Conservation (phyloP, 192 early-diverging fungal species). For the Phycomyces blakesleeanus region DNA sequence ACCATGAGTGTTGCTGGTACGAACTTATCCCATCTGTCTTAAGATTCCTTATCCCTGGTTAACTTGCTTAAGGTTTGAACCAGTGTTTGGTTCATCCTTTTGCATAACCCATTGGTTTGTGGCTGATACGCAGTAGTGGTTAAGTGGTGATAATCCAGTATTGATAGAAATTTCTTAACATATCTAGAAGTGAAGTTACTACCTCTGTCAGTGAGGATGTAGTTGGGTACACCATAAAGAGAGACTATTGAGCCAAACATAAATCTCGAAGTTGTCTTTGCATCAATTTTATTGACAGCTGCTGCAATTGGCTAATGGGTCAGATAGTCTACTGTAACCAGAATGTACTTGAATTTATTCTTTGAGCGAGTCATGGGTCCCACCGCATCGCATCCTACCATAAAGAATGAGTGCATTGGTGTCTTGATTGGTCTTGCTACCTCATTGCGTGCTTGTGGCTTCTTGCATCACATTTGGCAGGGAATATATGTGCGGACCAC, state of each 20-base stretch:
- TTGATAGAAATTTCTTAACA: background rate
- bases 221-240: slow-evolving; percentile 10
- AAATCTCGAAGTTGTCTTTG: background rate
- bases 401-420: background rate
- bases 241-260: background rate
- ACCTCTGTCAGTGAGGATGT: slow-evolving; percentile 16
- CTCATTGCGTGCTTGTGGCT: background rate
- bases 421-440: slow-evolving; percentile 2
- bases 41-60: background rate
- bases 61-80: slow-evolving; percentile 20
- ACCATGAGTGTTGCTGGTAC: slow-evolving; percentile 5
- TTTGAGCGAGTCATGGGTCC: background rate
- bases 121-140: slow-evolving; percentile 16
- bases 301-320: slow-evolving; percentile 27
- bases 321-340: too few species aligned
- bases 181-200: slow-evolving; percentile 10
- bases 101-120: slow-evolving; percentile 16
- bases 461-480: slow-evolving; percentile 7
- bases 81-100: slow-evolving; percentile 22
- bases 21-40: slow-evolving; percentile 3
- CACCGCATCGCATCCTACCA: slow-evolving; percentile 14
- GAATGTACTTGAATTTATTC: slow-evolving; percentile 13
- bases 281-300: slow-evolving; percentile 1
- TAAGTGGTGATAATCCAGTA: background rate
- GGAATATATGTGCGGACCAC: background rate